Evolutionary conservation across 495 filamentous ascomycete species (phyloP), one percentile per base, ranked within the genome.

Genomic region (Aspergillus olivimuriae): DNA sequence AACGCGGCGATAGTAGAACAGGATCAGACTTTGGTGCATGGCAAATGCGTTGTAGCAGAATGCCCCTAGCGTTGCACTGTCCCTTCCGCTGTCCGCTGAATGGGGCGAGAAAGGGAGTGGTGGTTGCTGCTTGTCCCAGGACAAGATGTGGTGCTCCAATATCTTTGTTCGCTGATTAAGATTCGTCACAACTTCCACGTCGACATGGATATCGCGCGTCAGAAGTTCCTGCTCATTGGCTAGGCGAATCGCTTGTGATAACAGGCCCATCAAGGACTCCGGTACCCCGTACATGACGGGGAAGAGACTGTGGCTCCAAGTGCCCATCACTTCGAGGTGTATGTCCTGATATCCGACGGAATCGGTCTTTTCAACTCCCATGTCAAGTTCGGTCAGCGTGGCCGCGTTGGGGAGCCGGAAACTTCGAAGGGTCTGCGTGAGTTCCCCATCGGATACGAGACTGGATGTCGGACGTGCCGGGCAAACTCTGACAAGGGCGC

Each of bases 141-240:
- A 39, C 2, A 49, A 28, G 8, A 49, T 43, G 3, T 49, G 22
- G 9, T 49, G 34, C 35, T 49, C 46, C 2, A 49, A 31, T 3
- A 21, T 17, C n/a, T 34, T 44, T 5, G 46, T 32, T 6, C 46
- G 40, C 31, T 14, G 14, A 4, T 30, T 49, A 7, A 49, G 17
- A 20, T 31, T 31, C 17, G 12, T 18, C 9, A 32, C 22, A 12
- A 40, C 4, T 5, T 40, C 20, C 6, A 31, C 9, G 34, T 49
- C 46, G 14, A 39, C 23, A 11, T 9, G 23, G 4, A 24, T 20
- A 17, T 32, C 46, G 1, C 34, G 39, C 18, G 38, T 11, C 11
- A 44, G 18, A 0, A 47, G 44, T 19, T 52, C 49, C 16, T 46
- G 49, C 20, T 52, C 49, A 20, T 52, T 52, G 3, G 49, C 49